Evolutionary conservation across 2,329 filamentous ascomycete species (phyloP), one percentile per base, ranked within the genome.

Genomic region (Paracoccidioides brasiliensis): DNA sequence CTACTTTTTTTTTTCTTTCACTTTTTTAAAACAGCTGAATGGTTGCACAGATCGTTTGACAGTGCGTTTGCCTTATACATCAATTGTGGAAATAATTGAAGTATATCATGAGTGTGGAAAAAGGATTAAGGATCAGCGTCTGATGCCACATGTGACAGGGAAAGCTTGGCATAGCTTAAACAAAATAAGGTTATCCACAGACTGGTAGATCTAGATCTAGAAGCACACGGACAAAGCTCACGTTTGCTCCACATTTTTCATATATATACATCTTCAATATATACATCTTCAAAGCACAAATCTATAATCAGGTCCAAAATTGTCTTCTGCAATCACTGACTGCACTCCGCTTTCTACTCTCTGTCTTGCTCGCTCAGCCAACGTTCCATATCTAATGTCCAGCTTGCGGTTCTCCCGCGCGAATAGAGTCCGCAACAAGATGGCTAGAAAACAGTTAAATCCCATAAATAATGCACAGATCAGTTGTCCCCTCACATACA

Each of bases 401-500:
- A 86, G 67, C 60, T 78, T 78, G 64, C 68, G 74, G 59, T 87
- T 87, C 69, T 86, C 79, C 67, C 74, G 76, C 12, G 73, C 73
- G 22, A 86, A 71, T 28, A 84, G 66, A 5, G 72, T 70, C 5
- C 82, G 74, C 43, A 85, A 64, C 1, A 70, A 54, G 0, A 83
- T 60, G 0, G 81, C 80, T 5, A 86, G 64, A 0, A 76, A 56
- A 0, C 74, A 78, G 0, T 81, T 82, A 45, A 85, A 70, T 5
- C 85, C 66, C 68, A 83, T 84, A 44, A 86, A 80, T 0, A 73
- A 76, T 0, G 82, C 78, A 59, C 83, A 85, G 3, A 84, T 77
- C 55, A 73, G 73, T 68, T 78, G 78, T 0, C 84, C 83, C 1
- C 78, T 81, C 1, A 72, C 63, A 58, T 73, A 78, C 4, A 71